phyloP scores from a whole-genome alignment of 2,329 filamentous ascomycete species.

The Chrysoporthe cubensis region DNA sequence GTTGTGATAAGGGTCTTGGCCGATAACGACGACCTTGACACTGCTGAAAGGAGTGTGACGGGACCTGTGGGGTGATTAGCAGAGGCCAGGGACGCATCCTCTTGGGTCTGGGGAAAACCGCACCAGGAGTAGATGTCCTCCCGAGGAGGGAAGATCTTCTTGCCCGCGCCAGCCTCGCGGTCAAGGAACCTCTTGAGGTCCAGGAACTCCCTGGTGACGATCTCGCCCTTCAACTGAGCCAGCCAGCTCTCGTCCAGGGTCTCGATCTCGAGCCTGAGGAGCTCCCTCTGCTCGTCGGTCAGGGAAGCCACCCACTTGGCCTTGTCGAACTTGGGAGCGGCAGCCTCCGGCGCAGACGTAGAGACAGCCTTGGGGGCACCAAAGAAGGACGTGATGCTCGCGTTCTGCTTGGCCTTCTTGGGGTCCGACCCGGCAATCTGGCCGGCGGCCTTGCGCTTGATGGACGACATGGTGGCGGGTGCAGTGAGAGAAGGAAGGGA shows the following conservation, averaged over 20 bases:
- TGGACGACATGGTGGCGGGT: constrained; percentile 51
- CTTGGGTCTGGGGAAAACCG: constrained; percentile 32
- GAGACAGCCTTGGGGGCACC: constrained; percentile 40
- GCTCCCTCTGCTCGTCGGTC: constrained; percentile 77
- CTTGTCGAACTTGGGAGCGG: constrained; percentile 75
- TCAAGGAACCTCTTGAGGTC: constrained; percentile 86
- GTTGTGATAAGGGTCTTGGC: constrained; percentile 98
- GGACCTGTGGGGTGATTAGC: constrained; percentile 67
- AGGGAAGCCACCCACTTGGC: constrained; percentile 83
- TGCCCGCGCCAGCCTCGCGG: constrained; percentile 71
- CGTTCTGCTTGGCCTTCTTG: constrained; percentile 76
- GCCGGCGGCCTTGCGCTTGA: constrained; percentile 69
- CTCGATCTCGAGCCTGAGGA: constrained; percentile 88
- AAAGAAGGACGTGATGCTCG: constrained; percentile 90
- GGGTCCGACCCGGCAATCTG: constrained; percentile 51
- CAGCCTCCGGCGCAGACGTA: constrained; percentile 34
- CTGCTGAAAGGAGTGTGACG: constrained; percentile 85
- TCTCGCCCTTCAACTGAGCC: constrained; percentile 82
- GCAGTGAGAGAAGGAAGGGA: constrained; percentile 16
- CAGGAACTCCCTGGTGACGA: constrained; percentile 79
- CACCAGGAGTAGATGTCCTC: constrained; percentile 96
- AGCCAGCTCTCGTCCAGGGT: constrained; percentile 93
- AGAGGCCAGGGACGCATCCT: neutral
- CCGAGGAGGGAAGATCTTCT: constrained; percentile 84
- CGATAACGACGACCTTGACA: constrained; percentile 91